Evolutionary conservation across 495 filamentous ascomycete species (phyloP).

Genomic region (Penicillium coffeae): DNA sequence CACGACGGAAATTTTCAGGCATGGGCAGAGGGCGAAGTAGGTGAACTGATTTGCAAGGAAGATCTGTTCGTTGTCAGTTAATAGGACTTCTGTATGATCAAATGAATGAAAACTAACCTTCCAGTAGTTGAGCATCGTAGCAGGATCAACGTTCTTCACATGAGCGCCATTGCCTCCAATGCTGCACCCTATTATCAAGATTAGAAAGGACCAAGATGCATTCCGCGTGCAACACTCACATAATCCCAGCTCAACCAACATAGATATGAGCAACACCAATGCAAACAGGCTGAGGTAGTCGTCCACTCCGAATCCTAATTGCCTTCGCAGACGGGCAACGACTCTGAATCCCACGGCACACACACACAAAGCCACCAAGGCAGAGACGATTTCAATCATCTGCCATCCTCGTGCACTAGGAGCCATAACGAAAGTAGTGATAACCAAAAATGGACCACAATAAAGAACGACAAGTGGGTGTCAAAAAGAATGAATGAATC

Average conservation of each 20-base stretch:
- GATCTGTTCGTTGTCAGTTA: too few relatives aligned
- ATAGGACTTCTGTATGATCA: not conserved
- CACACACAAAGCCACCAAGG: conserved; percentile 34
- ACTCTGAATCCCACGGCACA: conserved; percentile 36
- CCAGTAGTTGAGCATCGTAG: conserved; percentile 32
- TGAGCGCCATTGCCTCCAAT: conserved; percentile 38
- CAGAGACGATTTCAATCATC: conserved; percentile 36
- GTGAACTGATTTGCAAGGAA: conserved; percentile 45
- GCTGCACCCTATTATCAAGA: conserved; percentile 40
- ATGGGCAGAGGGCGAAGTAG: conserved; percentile 39
- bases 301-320: conserved; percentile 36
- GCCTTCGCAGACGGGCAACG: conserved; percentile 33
- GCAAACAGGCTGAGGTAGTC: conserved; percentile 38
- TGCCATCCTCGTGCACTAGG: conserved; percentile 26
- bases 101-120: conserved; percentile 33
- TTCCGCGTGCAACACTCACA: too few relatives aligned
- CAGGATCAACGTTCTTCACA: conserved; percentile 12
- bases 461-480: conserved; percentile 4
- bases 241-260: conserved; percentile 34
- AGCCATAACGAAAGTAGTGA: conserved; percentile 18
- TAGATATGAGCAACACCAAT: conserved; percentile 29
- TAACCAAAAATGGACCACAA: not conserved
- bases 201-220: too few relatives aligned
- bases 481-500: conserved; percentile 13
- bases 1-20: conserved; percentile 44